Evolutionary conservation across 108 stramenopile species (phyloP).

Genomic region (Mayamaea pseudoterrestris): DNA sequence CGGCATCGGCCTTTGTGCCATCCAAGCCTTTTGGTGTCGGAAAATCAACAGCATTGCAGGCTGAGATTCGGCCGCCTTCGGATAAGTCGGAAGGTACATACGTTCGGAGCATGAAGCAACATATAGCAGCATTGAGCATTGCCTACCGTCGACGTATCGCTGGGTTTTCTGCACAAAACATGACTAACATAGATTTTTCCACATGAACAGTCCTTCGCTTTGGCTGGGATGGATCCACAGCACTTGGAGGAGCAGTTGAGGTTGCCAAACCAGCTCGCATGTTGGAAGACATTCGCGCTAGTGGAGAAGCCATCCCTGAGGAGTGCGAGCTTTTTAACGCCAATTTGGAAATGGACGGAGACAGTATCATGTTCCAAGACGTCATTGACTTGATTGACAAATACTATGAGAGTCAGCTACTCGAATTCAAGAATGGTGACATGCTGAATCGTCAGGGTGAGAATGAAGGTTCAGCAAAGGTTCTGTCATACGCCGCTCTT

Average conservation of each 20-base stretch:
- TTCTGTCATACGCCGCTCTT: conserved; percentile 73
- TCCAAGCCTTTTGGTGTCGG: not conserved
- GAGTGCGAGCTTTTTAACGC: conserved; percentile 74
- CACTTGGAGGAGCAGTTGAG: conserved; percentile 70
- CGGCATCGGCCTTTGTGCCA: conserved; percentile 2
- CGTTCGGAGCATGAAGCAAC: too few species aligned
- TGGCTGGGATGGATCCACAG: conserved; percentile 82
- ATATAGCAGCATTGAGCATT: too few species aligned
- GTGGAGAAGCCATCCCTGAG: conserved; percentile 68
- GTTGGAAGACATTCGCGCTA: conserved; percentile 67
- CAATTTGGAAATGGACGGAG: conserved; percentile 73
- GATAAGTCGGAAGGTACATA: conserved; percentile 54
- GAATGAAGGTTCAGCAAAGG: conserved; percentile 75
- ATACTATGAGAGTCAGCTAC: conserved; percentile 57
- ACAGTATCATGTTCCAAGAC: conserved; percentile 64
- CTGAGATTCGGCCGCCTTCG: conserved; percentile 57
- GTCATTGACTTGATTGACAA: conserved; percentile 69
- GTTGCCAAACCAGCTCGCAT: conserved; percentile 64
- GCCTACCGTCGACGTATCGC: too few species aligned
- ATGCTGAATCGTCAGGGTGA: conserved; percentile 67
- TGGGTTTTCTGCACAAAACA: too few species aligned
- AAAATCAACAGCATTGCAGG: conserved; percentile 14
- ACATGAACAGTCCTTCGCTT: conserved; percentile 40
- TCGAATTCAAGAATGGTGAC: conserved; percentile 81
- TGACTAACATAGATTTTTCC: too few species aligned